These are phyloP conservation scores for Cladophialophora chaetospira DNA, from an alignment of 2,329 filamentous ascomycete species.

Conservation along the genomic window DNA sequence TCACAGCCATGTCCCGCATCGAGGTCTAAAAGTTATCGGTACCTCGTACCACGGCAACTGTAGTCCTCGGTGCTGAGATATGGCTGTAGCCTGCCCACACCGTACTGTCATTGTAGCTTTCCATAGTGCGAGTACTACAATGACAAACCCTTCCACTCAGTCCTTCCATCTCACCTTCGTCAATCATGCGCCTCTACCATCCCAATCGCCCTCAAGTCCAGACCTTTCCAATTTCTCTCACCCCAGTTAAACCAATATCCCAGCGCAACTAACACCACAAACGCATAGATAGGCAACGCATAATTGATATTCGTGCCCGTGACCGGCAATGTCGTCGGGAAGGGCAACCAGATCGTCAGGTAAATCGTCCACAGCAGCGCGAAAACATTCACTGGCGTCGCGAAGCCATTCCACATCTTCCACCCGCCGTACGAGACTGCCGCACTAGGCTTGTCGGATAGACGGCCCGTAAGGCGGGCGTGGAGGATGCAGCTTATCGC, in stretches of 20 bases:
- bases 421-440: conserved; percentile 36
- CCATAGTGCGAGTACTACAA: too few relatives aligned
- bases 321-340: conserved; percentile 40
- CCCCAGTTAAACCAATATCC: conserved; percentile 30
- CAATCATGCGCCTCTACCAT: conserved; percentile 23
- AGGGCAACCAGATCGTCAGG: conserved; percentile 39
- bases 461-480: conserved; percentile 34
- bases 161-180: not conserved
- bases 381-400: conserved; percentile 40
- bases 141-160: too few relatives aligned
- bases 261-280: conserved; percentile 27
- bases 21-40: too few relatives aligned
- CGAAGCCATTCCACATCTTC: conserved; percentile 37
- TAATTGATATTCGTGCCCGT: conserved; percentile 45
- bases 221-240: conserved; percentile 23
- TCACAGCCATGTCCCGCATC: too few relatives aligned
- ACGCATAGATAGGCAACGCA: conserved; percentile 39
- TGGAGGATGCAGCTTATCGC: conserved; percentile 37
- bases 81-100: too few relatives aligned
- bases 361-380: conserved; percentile 39
- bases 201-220: conserved; percentile 22
- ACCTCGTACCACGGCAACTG: too few relatives aligned
- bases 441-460: conserved; percentile 27
- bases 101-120: too few relatives aligned
- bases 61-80: too few relatives aligned